Evolutionary conservation across 2,329 filamentous ascomycete species (phyloP).

Genomic region (Colletotrichum simmondsii): DNA sequence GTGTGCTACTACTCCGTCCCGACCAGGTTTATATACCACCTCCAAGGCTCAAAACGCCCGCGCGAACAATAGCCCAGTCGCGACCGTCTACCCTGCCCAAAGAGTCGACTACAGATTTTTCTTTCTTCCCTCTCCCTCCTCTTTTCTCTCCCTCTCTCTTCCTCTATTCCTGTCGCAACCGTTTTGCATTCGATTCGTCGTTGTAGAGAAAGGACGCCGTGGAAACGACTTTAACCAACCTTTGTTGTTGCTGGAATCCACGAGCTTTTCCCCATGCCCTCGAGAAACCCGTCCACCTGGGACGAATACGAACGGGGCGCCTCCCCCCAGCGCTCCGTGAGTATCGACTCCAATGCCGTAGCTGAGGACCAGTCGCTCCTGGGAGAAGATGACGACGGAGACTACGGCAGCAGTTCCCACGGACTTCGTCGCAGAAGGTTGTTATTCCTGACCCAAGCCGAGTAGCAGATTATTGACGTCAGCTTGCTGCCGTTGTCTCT

Average conservation of each 20-base stretch:
- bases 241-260: background rate
- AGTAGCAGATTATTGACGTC: background rate
- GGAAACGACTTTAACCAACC: background rate
- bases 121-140: background rate
- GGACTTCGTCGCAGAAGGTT: slow-evolving; percentile 50
- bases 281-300: slow-evolving; percentile 56
- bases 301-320: slow-evolving; percentile 57
- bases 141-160: background rate
- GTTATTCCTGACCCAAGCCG: slow-evolving; percentile 1
- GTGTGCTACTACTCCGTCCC: background rate
- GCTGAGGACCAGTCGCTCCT: slow-evolving; percentile 59
- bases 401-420: slow-evolving; percentile 38
- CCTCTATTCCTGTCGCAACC: background rate
- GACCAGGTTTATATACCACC: slow-evolving; percentile 23
- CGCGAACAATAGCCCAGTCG: slow-evolving; percentile 8
- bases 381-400: slow-evolving; percentile 49
- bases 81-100: slow-evolving; percentile 6
- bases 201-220: background rate
- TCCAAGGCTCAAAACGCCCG: slow-evolving; percentile 13
- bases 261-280: slow-evolving; percentile 27
- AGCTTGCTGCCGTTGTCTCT: slow-evolving; percentile 16
- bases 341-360: slow-evolving; percentile 53
- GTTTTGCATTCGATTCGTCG: background rate
- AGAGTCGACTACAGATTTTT: background rate
- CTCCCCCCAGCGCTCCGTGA: slow-evolving; percentile 51